phyloP scores from a whole-genome alignment of 768 basidiomycete species.

The Tricholoma sp. region DNA sequence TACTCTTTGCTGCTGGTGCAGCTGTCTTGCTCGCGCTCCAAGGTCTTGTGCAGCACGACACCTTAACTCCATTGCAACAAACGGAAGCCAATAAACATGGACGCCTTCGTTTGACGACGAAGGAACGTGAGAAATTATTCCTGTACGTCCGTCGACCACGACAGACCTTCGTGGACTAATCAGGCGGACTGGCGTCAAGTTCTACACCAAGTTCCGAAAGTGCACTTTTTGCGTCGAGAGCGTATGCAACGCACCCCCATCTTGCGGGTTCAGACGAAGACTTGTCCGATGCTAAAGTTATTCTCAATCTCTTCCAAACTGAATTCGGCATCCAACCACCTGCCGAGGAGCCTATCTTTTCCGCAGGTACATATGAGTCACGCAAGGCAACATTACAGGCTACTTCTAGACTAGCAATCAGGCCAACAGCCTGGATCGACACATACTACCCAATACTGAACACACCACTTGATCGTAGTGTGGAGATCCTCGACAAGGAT shows the following conservation, averaged over 20 bases:
- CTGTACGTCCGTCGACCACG: constrained; percentile 12
- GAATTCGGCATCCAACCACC: constrained; percentile 51
- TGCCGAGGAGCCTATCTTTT: constrained; percentile 50
- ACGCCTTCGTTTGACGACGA: constrained; percentile 5
- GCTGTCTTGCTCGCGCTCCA: constrained; percentile 8
- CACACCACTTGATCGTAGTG: constrained; percentile 60
- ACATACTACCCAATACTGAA: constrained; percentile 88
- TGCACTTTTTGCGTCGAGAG: constrained; percentile 51
- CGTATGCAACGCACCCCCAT: constrained; percentile 66
- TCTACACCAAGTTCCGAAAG: constrained; percentile 53
- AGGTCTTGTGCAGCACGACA: constrained; percentile 1
- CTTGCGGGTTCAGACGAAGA: constrained; percentile 63
- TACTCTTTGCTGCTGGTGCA: constrained; percentile 1
- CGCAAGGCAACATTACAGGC: constrained; percentile 60
- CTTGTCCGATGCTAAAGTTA: constrained; percentile 55
- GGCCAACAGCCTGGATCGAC: constrained; percentile 76
- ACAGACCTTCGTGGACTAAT: background rate
- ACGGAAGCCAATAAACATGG: background rate
- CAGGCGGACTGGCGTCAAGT: constrained; percentile 24
- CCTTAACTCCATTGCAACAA: background rate
- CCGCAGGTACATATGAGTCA: constrained; percentile 64
- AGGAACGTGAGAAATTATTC: constrained; percentile 17
- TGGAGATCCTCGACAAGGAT: constrained; percentile 59
- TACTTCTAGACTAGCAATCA: constrained; percentile 35
- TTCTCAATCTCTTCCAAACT: constrained; percentile 63